Conservation (phyloP, 208 protist species). For the Angomonas ambiguus region DNA sequence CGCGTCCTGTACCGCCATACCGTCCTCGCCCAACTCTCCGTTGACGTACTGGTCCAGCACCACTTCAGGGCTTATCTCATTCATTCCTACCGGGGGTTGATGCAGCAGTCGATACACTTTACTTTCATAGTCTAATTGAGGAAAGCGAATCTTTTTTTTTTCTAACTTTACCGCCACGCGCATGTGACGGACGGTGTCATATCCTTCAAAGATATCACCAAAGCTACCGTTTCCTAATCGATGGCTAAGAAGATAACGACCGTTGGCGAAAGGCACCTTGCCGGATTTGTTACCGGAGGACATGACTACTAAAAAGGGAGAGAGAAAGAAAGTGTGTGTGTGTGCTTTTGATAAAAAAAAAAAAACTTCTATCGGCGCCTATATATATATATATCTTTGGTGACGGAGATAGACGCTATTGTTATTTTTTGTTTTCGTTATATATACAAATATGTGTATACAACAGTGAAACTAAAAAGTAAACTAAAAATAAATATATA, state of each 20-base stretch:
- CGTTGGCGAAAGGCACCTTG: constrained; percentile 47
- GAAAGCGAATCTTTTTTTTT: constrained; percentile 77
- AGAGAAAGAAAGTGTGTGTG: background rate
- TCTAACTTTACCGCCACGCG: constrained; percentile 89
- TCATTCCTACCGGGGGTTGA: constrained; percentile 35
- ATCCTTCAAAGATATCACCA: constrained; percentile 97
- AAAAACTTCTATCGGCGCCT: no score
- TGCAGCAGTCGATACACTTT: constrained; percentile 85
- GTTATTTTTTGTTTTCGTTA: no score
- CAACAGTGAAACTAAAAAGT: no score
- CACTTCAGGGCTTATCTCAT: constrained; percentile 25
- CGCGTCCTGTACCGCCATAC: background rate
- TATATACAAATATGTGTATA: no score
- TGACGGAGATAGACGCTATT: no score
- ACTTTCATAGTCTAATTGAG: constrained; percentile 97
- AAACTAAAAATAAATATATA: no score
- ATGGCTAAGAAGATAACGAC: constrained; percentile 52
- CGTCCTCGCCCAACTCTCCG: background rate
- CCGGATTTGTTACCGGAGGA: constrained; percentile 16
- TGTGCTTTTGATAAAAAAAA: background rate
- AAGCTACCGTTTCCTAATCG: constrained; percentile 97
- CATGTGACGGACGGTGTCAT: constrained; percentile 39
- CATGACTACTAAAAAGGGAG: background rate
- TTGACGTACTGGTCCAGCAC: constrained; percentile 10
- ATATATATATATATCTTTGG: no score